These are phyloP conservation scores for Mycena capillaripes DNA, from an alignment of 768 basidiomycete species.

Conservation along the genomic window DNA sequence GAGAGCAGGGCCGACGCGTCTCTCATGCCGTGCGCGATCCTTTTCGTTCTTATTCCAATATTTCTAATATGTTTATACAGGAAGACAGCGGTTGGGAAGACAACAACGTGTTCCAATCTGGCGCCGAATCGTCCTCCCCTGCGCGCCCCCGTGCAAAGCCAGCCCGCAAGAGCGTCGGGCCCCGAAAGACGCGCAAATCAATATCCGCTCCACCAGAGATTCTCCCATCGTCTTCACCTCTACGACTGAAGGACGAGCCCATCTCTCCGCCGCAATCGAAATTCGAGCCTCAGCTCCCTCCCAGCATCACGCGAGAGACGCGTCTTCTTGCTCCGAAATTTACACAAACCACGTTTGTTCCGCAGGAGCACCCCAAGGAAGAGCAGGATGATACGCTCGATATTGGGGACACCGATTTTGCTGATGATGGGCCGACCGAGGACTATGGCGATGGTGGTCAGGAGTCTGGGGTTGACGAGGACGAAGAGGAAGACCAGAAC, in stretches of 20 bases:
- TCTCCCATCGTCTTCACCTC: constrained; percentile 58
- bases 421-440: constrained; percentile 15
- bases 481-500: constrained; percentile 41
- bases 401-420: constrained; percentile 31
- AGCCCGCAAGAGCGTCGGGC: constrained; percentile 53
- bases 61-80: constrained; percentile 11
- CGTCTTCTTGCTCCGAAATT: constrained; percentile 40
- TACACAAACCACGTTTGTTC: constrained; percentile 30
- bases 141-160: constrained; percentile 63
- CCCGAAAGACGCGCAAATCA: constrained; percentile 75
- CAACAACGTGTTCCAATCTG: constrained; percentile 91
- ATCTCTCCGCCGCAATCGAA: constrained; percentile 67
- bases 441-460: constrained; percentile 34
- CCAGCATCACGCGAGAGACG: constrained; percentile 47
- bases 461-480: constrained; percentile 34
- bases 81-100: constrained; percentile 93
- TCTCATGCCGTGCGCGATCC: constrained; percentile 58
- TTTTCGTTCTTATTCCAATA: constrained; percentile 18
- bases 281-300: constrained; percentile 68
- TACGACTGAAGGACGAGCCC: constrained; percentile 41
- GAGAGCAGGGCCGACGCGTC: constrained; percentile 66
- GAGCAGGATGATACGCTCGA: constrained; percentile 45
- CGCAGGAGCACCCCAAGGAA: constrained; percentile 38
- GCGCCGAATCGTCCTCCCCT: constrained; percentile 90
- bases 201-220: constrained; percentile 78